A percentile compares a stretch with the other conserved stretches of the same genome.
Evolutionary conservation across 306 rosid genomes (phyloP).

Genomic region (Fragaria ananassa): DNA sequence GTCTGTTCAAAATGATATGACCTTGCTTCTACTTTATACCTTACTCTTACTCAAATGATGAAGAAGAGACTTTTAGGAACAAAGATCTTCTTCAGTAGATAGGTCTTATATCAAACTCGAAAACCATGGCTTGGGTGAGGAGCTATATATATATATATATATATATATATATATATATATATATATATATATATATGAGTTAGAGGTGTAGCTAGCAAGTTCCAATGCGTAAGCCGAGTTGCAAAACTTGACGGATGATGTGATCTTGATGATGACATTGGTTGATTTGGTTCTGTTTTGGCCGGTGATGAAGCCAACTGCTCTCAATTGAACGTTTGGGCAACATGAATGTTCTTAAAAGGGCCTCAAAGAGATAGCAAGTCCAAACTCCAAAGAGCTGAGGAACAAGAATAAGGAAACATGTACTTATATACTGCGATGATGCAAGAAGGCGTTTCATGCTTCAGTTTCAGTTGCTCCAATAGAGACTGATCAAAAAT

Average conservation of each 20-base stretch:
- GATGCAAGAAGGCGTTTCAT: background rate
- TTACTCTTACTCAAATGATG: background rate
- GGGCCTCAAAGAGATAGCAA: background rate
- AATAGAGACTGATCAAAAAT: background rate
- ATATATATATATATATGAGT: too few species aligned
- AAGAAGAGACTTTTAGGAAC: background rate
- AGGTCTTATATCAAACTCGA: background rate
- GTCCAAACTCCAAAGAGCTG: background rate
- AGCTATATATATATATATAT: background rate
- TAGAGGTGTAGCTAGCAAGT: background rate
- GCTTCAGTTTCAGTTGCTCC: background rate
- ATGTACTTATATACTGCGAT: background rate
- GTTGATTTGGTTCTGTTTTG: background rate
- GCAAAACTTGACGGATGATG: background rate
- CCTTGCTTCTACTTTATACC: background rate
- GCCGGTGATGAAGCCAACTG: background rate
- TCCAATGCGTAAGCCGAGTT: background rate
- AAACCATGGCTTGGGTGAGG: background rate
- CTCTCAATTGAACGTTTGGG: background rate
- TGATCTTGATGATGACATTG: background rate
- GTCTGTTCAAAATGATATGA: background rate
- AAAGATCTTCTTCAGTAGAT: background rate
- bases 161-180: too few species aligned
- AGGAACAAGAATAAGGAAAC: background rate
- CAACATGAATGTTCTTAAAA: background rate